Percentiles rank a stretch among this genome's conserved stretches.
Conservation (phyloP, 352 stramenopile species). For the Globisporangium ultimum region DNA sequence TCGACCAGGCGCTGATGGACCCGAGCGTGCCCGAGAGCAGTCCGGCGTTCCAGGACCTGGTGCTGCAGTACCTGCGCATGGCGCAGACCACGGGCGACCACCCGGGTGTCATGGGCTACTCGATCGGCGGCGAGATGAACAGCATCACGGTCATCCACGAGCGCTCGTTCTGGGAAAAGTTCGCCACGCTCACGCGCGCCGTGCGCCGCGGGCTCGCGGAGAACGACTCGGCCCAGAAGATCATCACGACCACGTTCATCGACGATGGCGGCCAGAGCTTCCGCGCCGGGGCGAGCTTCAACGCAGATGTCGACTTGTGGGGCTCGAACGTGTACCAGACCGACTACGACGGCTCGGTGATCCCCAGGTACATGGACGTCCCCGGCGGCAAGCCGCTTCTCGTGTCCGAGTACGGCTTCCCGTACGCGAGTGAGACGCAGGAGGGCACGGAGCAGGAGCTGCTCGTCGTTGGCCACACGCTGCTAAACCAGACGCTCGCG, state of each 20-base stretch:
- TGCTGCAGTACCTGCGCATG: conserved; percentile 63
- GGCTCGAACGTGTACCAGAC: conserved; percentile 73
- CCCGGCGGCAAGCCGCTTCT: conserved; percentile 43
- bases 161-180: conserved; percentile 61
- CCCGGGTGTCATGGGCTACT: conserved; percentile 65
- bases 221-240: conserved; percentile 46
- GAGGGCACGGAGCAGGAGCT: conserved; percentile 41
- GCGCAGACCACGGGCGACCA: conserved; percentile 45
- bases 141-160: conserved; percentile 52
- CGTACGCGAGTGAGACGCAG: conserved; percentile 45
- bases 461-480: conserved; percentile 32
- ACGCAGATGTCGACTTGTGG: conserved; percentile 67
- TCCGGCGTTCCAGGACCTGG: conserved; percentile 38
- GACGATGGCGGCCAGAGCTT: conserved; percentile 58
- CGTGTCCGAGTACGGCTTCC: conserved; percentile 62
- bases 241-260: conserved; percentile 80
- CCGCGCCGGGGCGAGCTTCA: conserved; percentile 31
- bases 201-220: conserved; percentile 48
- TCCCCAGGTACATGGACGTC: conserved; percentile 45
- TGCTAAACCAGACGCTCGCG: conserved; percentile 41
- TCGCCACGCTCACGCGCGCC: conserved; percentile 39
- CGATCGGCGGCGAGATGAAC: conserved; percentile 76
- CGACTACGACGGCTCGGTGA: conserved; percentile 49
- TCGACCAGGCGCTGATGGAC: conserved; percentile 57
- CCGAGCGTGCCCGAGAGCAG: conserved; percentile 20